Evolutionary conservation across 805 yeast species (phyloP).

Genomic region (Metschnikowia dekortorum): DNA sequence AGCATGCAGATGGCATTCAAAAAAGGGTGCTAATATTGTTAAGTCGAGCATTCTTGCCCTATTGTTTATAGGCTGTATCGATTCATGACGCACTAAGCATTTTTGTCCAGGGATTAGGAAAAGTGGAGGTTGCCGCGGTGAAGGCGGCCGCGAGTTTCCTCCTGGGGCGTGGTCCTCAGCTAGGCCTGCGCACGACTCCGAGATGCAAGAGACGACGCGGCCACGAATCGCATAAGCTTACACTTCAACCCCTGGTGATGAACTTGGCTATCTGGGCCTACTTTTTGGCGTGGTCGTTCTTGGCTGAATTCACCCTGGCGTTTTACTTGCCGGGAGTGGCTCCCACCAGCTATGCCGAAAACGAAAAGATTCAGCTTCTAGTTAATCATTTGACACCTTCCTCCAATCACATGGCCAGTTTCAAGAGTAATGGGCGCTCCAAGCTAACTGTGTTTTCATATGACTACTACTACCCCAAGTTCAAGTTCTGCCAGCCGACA

Average conservation of each 20-base stretch:
- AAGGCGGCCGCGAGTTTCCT: neutral
- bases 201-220: neutral
- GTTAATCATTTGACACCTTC: constrained; percentile 92
- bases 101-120: neutral
- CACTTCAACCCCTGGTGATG: constrained; percentile 1
- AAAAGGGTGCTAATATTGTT: neutral
- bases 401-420: constrained; percentile 32
- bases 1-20: neutral
- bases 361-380: constrained; percentile 67
- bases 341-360: constrained; percentile 78
- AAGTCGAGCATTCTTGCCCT: neutral
- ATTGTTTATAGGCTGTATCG: neutral
- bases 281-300: constrained; percentile 13
- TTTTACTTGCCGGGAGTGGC: constrained; percentile 96
- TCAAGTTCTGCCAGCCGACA: constrained; percentile 78
- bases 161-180: neutral
- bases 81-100: no score
- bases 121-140: neutral
- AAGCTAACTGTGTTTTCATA: constrained; percentile 65
- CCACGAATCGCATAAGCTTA: neutral
- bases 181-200: neutral
- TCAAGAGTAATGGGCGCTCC: constrained; percentile 30
- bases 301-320: constrained; percentile 34
- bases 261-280: constrained; percentile 15
- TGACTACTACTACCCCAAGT: constrained; percentile 77